Conservation (phyloP, 768 basidiomycete genomes). For the Rhodosporidiobolus sp. region DNA sequence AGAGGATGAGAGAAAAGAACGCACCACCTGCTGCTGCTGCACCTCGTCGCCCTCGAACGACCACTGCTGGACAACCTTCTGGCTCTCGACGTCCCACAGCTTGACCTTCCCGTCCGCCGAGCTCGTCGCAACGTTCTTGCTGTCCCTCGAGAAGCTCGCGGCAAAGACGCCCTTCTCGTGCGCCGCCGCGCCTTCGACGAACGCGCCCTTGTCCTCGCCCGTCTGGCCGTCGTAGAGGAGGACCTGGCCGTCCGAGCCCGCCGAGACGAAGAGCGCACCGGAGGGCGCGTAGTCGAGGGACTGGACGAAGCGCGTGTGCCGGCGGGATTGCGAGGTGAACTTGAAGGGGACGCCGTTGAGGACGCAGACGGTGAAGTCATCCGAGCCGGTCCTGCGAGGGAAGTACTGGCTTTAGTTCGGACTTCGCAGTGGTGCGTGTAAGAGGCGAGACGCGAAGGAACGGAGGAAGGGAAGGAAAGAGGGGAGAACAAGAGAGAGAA, state of each 20-base stretch:
- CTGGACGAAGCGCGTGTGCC: conserved; percentile 88
- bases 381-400: conserved; percentile 29
- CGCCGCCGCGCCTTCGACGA: conserved; percentile 46
- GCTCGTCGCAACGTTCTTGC: conserved; percentile 24
- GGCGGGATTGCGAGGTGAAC: conserved; percentile 53
- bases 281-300: conserved; percentile 78
- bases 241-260: conserved; percentile 83
- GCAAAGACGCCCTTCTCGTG: conserved; percentile 37
- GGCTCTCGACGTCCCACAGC: conserved; percentile 77
- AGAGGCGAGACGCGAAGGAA: neutral
- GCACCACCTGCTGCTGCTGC: conserved; percentile 31
- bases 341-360: conserved; percentile 70
- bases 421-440: neutral
- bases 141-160: conserved; percentile 23
- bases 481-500: neutral
- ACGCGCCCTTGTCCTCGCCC: conserved; percentile 71
- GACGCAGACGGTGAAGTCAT: conserved; percentile 32
- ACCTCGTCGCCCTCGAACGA: conserved; percentile 34
- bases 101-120: conserved; percentile 72
- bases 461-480: neutral
- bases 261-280: conserved; percentile 81
- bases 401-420: too few relatives aligned
- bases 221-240: conserved; percentile 90
- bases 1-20: neutral
- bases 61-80: conserved; percentile 54